Evolutionary conservation across 2,329 filamentous ascomycete species (phyloP), one percentile per base, ranked within the genome.

Genomic region (Chaetomiaceae sp.): DNA sequence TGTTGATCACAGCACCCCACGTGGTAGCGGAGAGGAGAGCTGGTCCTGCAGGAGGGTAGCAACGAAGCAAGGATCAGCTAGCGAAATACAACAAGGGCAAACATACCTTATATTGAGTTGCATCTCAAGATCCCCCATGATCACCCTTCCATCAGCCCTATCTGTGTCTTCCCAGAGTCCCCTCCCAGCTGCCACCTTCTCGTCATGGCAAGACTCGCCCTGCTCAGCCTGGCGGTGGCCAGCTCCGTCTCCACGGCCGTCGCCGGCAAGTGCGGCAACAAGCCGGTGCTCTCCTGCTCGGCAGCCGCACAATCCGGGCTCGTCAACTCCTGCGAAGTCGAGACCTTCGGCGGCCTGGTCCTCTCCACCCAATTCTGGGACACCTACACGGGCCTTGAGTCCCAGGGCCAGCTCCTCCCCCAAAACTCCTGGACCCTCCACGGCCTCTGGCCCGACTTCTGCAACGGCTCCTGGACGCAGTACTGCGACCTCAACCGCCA

Each of bases 401-500:
- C 67, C 12, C 50, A 77, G 52, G 80, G 80, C 9, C 83, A 87
- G 63, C 63, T 82, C 14, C 72, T 85, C 7, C 83, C 84, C 1
- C 65, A 70, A 40, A 68, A 82, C 39, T 71, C 74, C 3, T 87
- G 80, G 79, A 80, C 77, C 0, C 71, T 86, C 11, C 82, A 85
- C 61, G 82, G 82, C 15, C 68, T 83, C 1, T 84, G 80, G 81
- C 77, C 74, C 9, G 74, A 77, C 58, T 76, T 74, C 59, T 77
- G 74, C 65, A 71, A 76, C 56, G 73, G 82, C 43, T 77, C 75
- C 0, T 87, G 81, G 64, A 85, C 82, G 0, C 82, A 87, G 58
- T 88, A 85, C 68, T 87, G 84, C 68, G 84, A 87, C 63, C 65
- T 84, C 23, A 76, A 65, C 48, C 78, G 83, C 0, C 83, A 87